Conservation (phyloP, 1,284 basidiomycete genomes). For the Boletus mariae region DNA sequence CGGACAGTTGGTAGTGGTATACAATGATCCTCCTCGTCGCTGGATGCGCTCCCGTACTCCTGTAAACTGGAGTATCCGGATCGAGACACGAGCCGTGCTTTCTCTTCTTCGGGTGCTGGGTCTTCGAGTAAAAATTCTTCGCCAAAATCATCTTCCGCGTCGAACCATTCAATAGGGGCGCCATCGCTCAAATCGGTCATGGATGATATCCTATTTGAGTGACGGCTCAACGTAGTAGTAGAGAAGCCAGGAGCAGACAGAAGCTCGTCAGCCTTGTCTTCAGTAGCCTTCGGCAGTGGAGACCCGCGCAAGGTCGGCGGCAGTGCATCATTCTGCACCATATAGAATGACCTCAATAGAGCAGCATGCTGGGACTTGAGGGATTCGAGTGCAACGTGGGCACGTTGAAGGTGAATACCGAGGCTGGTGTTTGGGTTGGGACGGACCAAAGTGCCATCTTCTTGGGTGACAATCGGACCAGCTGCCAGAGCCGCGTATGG, state of each 20-base stretch:
- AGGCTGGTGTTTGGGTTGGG: constrained; percentile 12
- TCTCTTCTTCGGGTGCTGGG: constrained; percentile 42
- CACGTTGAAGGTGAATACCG: constrained; percentile 36
- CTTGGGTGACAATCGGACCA: constrained; percentile 17
- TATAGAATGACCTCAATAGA: constrained; percentile 45
- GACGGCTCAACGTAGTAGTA: constrained; percentile 36
- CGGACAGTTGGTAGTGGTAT: constrained; percentile 4
- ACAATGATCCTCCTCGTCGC: constrained; percentile 36
- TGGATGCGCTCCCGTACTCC: constrained; percentile 39
- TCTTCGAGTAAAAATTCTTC: constrained; percentile 68
- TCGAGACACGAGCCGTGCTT: constrained; percentile 37
- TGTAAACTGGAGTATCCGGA: constrained; percentile 42
- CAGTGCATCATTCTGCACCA: constrained; percentile 36
- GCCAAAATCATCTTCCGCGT: constrained; percentile 57
- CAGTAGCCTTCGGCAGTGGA: constrained; percentile 45
- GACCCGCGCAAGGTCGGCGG: constrained; percentile 37
- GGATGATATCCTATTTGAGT: constrained; percentile 47
- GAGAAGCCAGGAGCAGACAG: constrained; percentile 30
- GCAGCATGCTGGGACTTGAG: constrained; percentile 59
- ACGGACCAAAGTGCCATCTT: constrained; percentile 25
- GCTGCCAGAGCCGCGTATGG: constrained; percentile 12
- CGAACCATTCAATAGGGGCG: constrained; percentile 62
- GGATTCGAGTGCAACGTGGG: constrained; percentile 44
- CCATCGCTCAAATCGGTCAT: constrained; percentile 57
- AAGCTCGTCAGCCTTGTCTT: constrained; percentile 43